phyloP scores from a whole-genome alignment of 805 yeast genomes.

The Hanseniaspora hatyaiensis region DNA sequence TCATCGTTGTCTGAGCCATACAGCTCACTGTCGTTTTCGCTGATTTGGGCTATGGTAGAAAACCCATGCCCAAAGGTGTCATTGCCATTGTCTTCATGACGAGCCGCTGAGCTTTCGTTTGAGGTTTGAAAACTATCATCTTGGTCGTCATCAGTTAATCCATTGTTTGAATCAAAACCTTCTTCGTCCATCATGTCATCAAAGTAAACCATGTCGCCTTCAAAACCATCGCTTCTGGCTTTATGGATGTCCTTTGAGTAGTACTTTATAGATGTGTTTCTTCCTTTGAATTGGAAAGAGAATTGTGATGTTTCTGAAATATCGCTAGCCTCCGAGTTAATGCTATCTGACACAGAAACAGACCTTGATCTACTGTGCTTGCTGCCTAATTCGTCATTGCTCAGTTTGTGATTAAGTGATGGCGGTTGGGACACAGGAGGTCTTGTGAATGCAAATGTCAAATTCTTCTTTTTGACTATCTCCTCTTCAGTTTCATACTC shows the following conservation, averaged over 20 bases:
- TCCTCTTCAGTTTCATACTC: background rate
- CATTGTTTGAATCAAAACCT: background rate
- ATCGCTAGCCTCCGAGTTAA: slow-evolving; percentile 13
- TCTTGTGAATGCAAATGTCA: background rate
- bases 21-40: slow-evolving; percentile 21
- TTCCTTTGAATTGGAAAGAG: slow-evolving; percentile 39
- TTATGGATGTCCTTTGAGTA: slow-evolving; percentile 32
- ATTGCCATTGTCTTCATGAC: background rate
- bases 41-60: slow-evolving; percentile 8
- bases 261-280: slow-evolving; percentile 44
- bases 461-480: background rate
- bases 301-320: slow-evolving; percentile 27
- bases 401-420: background rate
- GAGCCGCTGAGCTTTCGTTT: too few relatives aligned
- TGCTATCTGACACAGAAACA: slow-evolving; percentile 1
- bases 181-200: slow-evolving; percentile 31
- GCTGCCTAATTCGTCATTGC: background rate
- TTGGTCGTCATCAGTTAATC: slow-evolving; percentile 28
- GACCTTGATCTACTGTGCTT: background rate
- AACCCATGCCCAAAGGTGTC: slow-evolving; percentile 3
- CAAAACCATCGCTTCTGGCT: slow-evolving; percentile 26
- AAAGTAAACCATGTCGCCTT: slow-evolving; percentile 27
- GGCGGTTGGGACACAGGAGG: background rate
- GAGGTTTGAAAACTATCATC: too few relatives aligned
- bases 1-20: slow-evolving; percentile 1